Conservation (phyloP, 2,329 filamentous ascomycete genomes). For the Diatrype stigma region DNA sequence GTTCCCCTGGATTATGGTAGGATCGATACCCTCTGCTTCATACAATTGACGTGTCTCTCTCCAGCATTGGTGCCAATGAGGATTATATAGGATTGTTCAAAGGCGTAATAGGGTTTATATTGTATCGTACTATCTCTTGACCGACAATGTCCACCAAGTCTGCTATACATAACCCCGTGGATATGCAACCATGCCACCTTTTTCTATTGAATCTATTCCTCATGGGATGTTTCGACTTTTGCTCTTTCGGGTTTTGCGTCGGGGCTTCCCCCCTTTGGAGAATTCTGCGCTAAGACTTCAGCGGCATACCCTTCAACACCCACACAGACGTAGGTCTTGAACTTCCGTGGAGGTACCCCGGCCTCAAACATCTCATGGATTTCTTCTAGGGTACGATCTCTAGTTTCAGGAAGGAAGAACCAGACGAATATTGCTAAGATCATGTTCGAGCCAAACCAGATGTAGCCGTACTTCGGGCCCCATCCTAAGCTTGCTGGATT, state of each 20-base stretch:
- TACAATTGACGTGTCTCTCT: background rate
- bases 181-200: no score
- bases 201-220: no score
- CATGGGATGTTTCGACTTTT: no score
- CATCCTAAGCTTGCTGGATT: conserved; percentile 35
- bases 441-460: conserved; percentile 36
- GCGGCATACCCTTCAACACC: conserved; percentile 16
- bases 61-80: background rate
- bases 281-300: background rate
- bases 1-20: background rate
- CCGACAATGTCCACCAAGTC: no score
- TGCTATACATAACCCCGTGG: no score
- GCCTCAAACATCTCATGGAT: conserved; percentile 25
- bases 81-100: background rate
- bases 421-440: conserved; percentile 28
- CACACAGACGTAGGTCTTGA: conserved; percentile 19
- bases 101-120: no score
- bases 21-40: background rate
- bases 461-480: conserved; percentile 33
- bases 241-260: no score
- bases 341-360: conserved; percentile 18
- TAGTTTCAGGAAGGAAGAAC: conserved; percentile 21
- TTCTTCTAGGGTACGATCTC: conserved; percentile 21
- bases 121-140: no score
- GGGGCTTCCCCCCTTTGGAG: no score